Conservation (phyloP, 106 monocot species). For the Posidonia australis region DNA sequence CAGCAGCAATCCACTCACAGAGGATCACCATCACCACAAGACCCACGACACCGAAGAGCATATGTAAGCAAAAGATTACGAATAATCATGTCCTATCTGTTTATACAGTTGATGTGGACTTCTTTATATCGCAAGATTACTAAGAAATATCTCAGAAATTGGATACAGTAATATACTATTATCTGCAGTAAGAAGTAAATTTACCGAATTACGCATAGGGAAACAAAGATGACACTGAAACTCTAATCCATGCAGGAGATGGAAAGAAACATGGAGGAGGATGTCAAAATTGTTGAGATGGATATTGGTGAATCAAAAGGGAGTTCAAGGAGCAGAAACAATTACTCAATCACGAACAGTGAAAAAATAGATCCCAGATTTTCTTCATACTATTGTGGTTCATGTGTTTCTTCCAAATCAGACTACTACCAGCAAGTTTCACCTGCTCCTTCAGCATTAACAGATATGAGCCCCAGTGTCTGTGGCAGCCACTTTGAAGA, state of each 20-base stretch:
- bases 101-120: too few relatives aligned
- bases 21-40: conserved; percentile 15
- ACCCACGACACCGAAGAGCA: conserved; percentile 14
- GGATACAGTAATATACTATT: too few relatives aligned
- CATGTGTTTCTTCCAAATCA: background rate
- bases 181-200: too few relatives aligned
- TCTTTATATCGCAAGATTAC: too few relatives aligned
- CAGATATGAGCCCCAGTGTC: conserved; percentile 19
- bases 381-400: conserved; percentile 9
- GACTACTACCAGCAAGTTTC: conserved; percentile 1
- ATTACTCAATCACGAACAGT: conserved; percentile 7
- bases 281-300: conserved; percentile 36
- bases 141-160: background rate
- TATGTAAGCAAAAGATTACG: conserved; percentile 18
- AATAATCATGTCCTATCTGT: too few relatives aligned
- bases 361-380: conserved; percentile 22
- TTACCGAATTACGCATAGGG: background rate
- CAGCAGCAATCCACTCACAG: conserved; percentile 14
- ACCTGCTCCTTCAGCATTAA: conserved; percentile 9
- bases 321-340: conserved; percentile 23
- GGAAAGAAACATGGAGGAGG: conserved; percentile 22
- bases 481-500: conserved; percentile 24
- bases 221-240: background rate
- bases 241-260: conserved; percentile 11
- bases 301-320: conserved; percentile 22